These are phyloP conservation scores for Punctularia strigosozonata DNA, from an alignment of 768 basidiomycete genomes.

Conservation along the genomic window DNA sequence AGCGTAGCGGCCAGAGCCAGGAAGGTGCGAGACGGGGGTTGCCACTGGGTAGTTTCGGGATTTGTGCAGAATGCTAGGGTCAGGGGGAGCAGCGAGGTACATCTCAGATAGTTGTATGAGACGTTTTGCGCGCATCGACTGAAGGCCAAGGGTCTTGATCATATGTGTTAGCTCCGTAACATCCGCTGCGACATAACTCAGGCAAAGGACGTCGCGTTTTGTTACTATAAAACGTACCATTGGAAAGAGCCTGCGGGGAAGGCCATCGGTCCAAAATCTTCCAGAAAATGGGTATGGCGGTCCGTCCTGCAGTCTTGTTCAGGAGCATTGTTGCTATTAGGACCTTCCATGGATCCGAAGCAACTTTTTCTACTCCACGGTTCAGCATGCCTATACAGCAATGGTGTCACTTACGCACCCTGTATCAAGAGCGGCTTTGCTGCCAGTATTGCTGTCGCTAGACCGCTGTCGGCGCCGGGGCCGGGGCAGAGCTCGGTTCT, in stretches of 20 bases:
- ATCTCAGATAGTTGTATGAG: conserved; percentile 40
- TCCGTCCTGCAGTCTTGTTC: conserved; percentile 56
- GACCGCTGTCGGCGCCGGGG: no score
- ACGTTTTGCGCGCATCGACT: conserved; percentile 42
- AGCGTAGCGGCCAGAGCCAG: conserved; percentile 60
- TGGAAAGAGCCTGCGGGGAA: conserved; percentile 38
- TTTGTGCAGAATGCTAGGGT: conserved; percentile 18
- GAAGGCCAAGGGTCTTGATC: conserved; percentile 46
- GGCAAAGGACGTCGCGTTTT: no score
- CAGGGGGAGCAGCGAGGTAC: conserved; percentile 36
- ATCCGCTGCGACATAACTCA: conserved; percentile 22
- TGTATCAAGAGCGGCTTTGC: conserved; percentile 19
- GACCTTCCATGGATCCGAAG: conserved; percentile 55
- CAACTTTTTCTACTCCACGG: conserved; percentile 30
- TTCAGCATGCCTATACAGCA: not conserved
- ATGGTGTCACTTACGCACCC: conserved; percentile 7
- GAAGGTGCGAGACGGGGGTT: conserved; percentile 44
- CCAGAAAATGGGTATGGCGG: conserved; percentile 58
- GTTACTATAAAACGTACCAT: no score
- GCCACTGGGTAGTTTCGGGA: conserved; percentile 31
- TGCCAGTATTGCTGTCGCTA: no score
- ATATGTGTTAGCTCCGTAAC: conserved; percentile 29
- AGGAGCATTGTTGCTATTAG: conserved; percentile 56
- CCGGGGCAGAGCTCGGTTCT: no score
- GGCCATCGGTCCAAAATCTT: conserved; percentile 45